Evolutionary conservation across 495 filamentous ascomycete species (phyloP), one percentile per base, ranked within the genome.

Genomic region (Podospora didyma): DNA sequence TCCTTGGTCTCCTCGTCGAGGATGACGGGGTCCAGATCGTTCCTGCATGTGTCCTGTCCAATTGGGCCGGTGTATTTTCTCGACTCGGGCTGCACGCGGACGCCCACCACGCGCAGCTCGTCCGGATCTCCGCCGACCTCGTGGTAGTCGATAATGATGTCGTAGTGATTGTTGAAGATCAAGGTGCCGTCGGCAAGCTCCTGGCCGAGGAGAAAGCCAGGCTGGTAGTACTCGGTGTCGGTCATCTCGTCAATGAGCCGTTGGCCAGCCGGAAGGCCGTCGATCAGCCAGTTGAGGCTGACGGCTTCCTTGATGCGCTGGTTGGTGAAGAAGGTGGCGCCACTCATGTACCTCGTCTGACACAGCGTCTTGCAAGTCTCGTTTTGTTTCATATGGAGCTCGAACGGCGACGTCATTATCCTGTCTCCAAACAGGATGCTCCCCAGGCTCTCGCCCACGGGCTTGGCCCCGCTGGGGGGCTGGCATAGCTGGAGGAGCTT

Each of bases 381-480:
- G 72, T 97, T 92, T 49, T 80, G 72, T 46, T 63, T 79, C 92
- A 96, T 97, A 51, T 84, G 79, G 20, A 98, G 76, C 57, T 96
- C 86, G 64, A 94, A 93, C 0, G 93, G 88, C 9, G 92, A 96
- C 1, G 89, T 92, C 69, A 87, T 86, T 69, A 98, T 98, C 46
- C 94, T 87, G 73, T 98, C 94, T 7, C 94, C 94, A 58, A 98
- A 98, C 21, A 98, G 67, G 62, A 98, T 98, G 73, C 92, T 96
- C 5, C 94, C 94, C 54, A 98, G 71, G 34, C 91, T 96, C 75
- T 96, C 92, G 34, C 87, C 83, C 2, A 92, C 83, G 72, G 86
- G 77, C 63, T 88, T 72, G 1, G 89, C 83, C 17, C 89, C 90
- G 46, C 78, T 84, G 59, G 86, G 76, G 1, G 93, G 94, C 44